Evolutionary conservation across 345 rosid genomes (phyloP).

Genomic region (Iberis pinnata): DNA sequence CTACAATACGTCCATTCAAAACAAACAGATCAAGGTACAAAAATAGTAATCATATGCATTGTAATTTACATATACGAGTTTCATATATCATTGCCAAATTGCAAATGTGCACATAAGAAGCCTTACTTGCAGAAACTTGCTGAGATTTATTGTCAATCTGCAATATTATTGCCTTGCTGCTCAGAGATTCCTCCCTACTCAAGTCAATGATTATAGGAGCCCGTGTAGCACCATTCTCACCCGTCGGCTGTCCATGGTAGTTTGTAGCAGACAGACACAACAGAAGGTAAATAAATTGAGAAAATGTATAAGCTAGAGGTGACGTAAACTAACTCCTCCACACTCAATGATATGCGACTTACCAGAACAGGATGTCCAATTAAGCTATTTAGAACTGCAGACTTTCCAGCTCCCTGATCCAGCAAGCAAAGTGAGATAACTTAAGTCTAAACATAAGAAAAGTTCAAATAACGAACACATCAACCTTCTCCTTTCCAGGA

Average conservation of each 20-base stretch:
- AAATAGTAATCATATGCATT: not conserved
- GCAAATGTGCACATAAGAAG: slow-evolving; percentile 1
- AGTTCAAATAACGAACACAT: not conserved
- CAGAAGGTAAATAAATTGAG: not conserved
- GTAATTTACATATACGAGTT: slow-evolving; percentile 6
- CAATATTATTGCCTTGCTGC: slow-evolving; percentile 71
- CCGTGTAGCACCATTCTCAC: slow-evolving; percentile 96
- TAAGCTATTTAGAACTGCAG: slow-evolving; percentile 84
- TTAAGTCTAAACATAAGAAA: not conserved
- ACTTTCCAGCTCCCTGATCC: slow-evolving; percentile 86
- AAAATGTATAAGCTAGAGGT: slow-evolving; percentile 4
- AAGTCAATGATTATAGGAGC: slow-evolving; percentile 83
- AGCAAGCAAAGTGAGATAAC: slow-evolving; percentile 9
- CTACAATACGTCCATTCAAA: slow-evolving; percentile 32
- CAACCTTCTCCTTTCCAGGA: not conserved
- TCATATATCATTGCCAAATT: slow-evolving; percentile 2
- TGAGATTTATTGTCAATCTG: slow-evolving; percentile 86
- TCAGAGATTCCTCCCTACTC: slow-evolving; percentile 59
- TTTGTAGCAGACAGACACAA: slow-evolving; percentile 1
- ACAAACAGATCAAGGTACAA: not conserved
- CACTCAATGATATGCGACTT: slow-evolving; percentile 31
- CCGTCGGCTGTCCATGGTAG: slow-evolving; percentile 61
- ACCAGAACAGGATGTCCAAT: slow-evolving; percentile 92
- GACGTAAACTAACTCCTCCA: not conserved
- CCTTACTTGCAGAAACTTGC: slow-evolving; percentile 87